Conservation (phyloP, 169 alveolate species). For the Eimeria sp. region DNA sequence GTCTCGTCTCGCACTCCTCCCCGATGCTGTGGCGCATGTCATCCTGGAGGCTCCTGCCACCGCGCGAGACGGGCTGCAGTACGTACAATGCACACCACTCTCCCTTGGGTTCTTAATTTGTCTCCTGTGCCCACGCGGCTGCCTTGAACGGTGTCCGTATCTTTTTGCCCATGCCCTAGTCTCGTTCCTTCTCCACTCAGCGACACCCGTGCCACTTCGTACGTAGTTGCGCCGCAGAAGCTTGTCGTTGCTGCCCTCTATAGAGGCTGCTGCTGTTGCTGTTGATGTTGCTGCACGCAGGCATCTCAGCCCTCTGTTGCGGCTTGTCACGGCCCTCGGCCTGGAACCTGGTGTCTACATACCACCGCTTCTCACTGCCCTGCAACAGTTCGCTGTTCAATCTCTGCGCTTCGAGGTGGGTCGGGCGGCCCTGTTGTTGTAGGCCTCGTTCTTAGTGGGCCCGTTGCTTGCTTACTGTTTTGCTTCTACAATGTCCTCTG, state of each 20-base stretch:
- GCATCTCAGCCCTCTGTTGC: conserved; percentile 22
- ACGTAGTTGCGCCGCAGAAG: not conserved
- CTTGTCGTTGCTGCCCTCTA: not conserved
- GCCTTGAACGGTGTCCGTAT: not conserved
- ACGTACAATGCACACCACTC: not conserved
- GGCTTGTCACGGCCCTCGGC: not conserved
- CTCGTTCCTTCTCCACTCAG: not conserved
- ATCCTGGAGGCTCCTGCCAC: not conserved
- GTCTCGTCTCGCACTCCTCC: conserved; percentile 14
- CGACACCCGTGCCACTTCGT: not conserved
- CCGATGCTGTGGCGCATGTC: not conserved
- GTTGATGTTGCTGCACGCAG: not conserved
- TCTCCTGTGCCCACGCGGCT: not conserved
- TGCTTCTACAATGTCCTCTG: too few relatives aligned
- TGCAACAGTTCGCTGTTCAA: not conserved
- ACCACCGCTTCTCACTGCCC: conserved; percentile 2
- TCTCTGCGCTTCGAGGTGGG: not conserved
- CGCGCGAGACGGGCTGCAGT: not conserved
- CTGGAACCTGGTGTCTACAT: conserved; percentile 13
- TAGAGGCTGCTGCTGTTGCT: not conserved
- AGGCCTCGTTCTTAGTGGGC: too few relatives aligned
- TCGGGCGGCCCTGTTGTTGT: not conserved
- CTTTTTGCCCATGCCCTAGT: not conserved
- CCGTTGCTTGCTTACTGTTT: too few relatives aligned
- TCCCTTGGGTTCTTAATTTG: not conserved